Base-by-base conservation (phyloP, 805 yeast species). In the Ogataea trehaloabstinens region DNA sequence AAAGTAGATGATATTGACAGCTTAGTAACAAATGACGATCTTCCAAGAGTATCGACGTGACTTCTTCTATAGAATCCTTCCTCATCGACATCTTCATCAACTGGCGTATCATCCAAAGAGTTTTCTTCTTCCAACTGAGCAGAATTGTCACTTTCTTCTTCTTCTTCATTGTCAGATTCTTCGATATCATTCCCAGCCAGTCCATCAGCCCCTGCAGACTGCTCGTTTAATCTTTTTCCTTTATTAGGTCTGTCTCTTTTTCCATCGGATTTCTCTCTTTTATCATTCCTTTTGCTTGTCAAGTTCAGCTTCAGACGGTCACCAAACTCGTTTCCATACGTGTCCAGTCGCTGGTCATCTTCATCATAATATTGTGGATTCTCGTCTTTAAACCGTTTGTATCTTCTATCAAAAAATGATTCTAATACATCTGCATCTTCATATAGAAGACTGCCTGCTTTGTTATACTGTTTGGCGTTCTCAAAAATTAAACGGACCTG, bases 401-500 rank as follows among this genome's bases (percentile, higher is more conserved):
- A 63, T 44, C 68, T 53, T 29, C 55, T 65, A 27, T 68, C 64
- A 47, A 83, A 79, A 43, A 70, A 70, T 21, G 68, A 70, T 44
- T 76, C 70, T 37, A 93, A 69, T 31, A 74, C 72, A 27, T 59
- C 63, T 0, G 97, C 82, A 62, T 88, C 95, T 43, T 76, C 76
- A 54, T 80, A 78, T 28, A 90, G 80, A 37, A 78, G 70, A 37
- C 93, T 78, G 2, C 75, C 78, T 37, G 84, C 84, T 43, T 80
- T 84, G 60, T 90, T 91, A 62, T 80, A 91, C 1, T 72, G 59
- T 55, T 79, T 78, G 2, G 97, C 95, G 61, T 93, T 93, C 31
- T 69, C 55, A 64, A 90, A 89, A 11, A 91, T 80, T 37, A 82
- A 64, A 20, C 68, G 64, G 5, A 83, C 68, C 36, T 81, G 83